Conservation (phyloP, 2,329 filamentous ascomycete genomes). For the Aspergillus pseudoterreus region DNA sequence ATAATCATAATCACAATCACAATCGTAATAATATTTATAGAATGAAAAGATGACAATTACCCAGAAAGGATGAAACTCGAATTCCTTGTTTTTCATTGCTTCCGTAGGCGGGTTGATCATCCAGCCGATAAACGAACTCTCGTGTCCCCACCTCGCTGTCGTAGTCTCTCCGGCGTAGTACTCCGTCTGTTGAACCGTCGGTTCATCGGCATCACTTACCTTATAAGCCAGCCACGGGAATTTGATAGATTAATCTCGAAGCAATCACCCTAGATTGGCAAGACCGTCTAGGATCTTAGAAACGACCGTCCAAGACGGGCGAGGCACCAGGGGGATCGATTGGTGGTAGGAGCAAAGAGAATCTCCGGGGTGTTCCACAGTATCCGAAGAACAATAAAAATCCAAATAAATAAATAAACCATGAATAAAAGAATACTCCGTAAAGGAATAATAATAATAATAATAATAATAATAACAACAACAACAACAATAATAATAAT, state of each 20-base stretch:
- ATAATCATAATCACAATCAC: too few species aligned
- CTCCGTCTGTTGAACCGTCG: slow-evolving; percentile 2
- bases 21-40: too few species aligned
- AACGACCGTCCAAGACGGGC: too few species aligned
- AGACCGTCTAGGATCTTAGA: too few species aligned
- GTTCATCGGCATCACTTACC: slow-evolving; percentile 17
- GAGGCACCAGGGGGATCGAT: too few species aligned
- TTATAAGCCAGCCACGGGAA: slow-evolving; percentile 5
- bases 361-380: too few species aligned
- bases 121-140: slow-evolving; percentile 8
- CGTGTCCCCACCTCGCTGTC: background rate
- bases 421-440: too few species aligned
- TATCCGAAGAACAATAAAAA: background rate
- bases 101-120: slow-evolving; percentile 5
- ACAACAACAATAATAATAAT: background rate
- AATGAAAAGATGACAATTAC: too few species aligned
- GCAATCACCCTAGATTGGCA: too few species aligned
- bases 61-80: background rate
- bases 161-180: too few species aligned
- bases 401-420: background rate
- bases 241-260: background rate
- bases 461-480: too few species aligned
- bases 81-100: background rate
- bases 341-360: too few species aligned
- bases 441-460: background rate